Evolutionary conservation across 2,329 filamentous ascomycete genomes (phyloP).

Genomic region (Calycina marina): DNA sequence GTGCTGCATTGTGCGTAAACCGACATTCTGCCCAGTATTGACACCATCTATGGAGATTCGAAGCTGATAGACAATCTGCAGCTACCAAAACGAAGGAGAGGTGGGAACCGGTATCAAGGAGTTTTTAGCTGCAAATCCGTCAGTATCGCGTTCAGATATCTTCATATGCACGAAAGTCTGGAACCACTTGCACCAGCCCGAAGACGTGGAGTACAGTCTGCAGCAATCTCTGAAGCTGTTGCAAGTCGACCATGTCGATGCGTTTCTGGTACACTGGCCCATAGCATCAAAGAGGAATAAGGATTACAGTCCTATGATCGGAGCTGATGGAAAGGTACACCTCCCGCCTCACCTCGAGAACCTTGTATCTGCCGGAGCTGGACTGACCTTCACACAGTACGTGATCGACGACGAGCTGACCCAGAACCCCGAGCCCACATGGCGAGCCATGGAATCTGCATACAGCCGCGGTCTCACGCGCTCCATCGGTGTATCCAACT

Average conservation of each 20-base stretch:
- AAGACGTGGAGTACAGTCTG: conserved; percentile 52
- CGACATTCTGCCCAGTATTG: background rate
- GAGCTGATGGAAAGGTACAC: conserved; percentile 37
- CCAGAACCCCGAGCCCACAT: conserved; percentile 50
- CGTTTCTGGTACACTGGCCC: conserved; percentile 75
- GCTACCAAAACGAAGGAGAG: conserved; percentile 67
- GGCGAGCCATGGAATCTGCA: conserved; percentile 61
- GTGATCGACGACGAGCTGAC: conserved; percentile 50
- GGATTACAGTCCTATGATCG: conserved; percentile 45
- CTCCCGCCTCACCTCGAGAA: conserved; percentile 17
- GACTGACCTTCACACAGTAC: conserved; percentile 27
- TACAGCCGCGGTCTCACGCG: conserved; percentile 42
- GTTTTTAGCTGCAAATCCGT: conserved; percentile 43
- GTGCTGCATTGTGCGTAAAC: conserved; percentile 30
- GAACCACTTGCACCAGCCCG: conserved; percentile 55
- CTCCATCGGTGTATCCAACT: conserved; percentile 47
- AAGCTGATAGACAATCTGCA: background rate
- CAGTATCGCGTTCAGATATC: conserved; percentile 60
- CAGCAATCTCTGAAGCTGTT: conserved; percentile 59
- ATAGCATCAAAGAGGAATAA: conserved; percentile 61
- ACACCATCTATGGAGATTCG: background rate
- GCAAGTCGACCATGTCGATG: conserved; percentile 66
- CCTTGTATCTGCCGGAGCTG: conserved; percentile 3
- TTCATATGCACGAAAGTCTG: conserved; percentile 81
- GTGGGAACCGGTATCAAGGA: conserved; percentile 66